Evolutionary conservation across 2,329 filamentous ascomycete species (phyloP).

Genomic region (Beauveria asiatica): DNA sequence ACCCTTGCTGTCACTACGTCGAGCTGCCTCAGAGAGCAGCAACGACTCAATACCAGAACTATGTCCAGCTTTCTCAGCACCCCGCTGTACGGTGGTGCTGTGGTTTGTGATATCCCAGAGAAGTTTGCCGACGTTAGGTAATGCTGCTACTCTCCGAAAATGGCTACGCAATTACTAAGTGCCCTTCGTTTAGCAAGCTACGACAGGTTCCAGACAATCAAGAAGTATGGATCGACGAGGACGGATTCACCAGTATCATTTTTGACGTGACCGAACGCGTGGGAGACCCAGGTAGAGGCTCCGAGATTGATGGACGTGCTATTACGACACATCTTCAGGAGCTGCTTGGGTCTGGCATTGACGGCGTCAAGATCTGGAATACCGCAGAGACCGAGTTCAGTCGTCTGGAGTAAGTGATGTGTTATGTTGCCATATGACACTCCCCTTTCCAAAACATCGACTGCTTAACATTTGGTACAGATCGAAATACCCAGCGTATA

Average conservation of each 20-base stretch:
- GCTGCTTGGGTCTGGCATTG: slow-evolving; percentile 54
- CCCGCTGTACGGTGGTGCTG: slow-evolving; percentile 64
- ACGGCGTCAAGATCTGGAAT: slow-evolving; percentile 58
- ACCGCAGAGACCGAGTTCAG: slow-evolving; percentile 53
- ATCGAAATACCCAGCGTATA: slow-evolving; percentile 51
- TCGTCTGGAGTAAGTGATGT: slow-evolving; percentile 39
- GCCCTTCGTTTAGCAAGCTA: slow-evolving; percentile 45
- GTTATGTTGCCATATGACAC: not conserved
- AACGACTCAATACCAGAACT: slow-evolving; percentile 9
- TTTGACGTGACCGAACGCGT: slow-evolving; percentile 86
- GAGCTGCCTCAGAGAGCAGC: not conserved
- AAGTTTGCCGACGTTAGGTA: slow-evolving; percentile 69
- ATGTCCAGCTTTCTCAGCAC: slow-evolving; percentile 50
- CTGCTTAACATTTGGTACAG: slow-evolving; percentile 24
- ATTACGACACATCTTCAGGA: slow-evolving; percentile 62
- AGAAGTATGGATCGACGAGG: slow-evolving; percentile 80
- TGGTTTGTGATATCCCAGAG: slow-evolving; percentile 58
- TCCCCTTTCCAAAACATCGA: not conserved
- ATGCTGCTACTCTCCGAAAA: slow-evolving; percentile 11
- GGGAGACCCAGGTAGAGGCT: slow-evolving; percentile 40
- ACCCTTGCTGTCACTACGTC: not conserved
- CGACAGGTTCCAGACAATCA: slow-evolving; percentile 79
- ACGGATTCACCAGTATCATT: slow-evolving; percentile 79
- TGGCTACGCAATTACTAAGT: not conserved
- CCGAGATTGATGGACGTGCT: slow-evolving; percentile 61